Evolutionary conservation across 1,284 basidiomycete genomes (phyloP), one percentile per base, ranked within the genome.

Genomic region (Athelia psychrophila): DNA sequence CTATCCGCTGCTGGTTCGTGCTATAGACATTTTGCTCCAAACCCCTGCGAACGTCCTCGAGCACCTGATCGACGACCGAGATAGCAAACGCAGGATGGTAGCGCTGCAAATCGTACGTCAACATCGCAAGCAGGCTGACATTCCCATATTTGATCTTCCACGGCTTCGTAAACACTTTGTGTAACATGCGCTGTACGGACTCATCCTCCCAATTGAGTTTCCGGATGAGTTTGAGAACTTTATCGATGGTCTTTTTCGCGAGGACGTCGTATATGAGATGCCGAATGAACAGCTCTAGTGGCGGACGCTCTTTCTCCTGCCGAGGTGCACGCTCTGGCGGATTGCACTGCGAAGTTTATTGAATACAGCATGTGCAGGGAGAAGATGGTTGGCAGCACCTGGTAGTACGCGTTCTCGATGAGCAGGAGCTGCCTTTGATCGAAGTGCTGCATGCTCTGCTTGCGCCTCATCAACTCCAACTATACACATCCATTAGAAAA

Each of bases 401-500:
- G 94, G 66, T 98, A 99, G 69, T 98, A 99, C 0, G 97, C 97
- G 66, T 99, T 99, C 70, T 99, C 97, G 27, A 99, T 81, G 59
- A 98, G 74, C 24, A 98, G 78, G 3, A 88, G 75, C 62, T 97
- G 93, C 12, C 95, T 79, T 62, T 93, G 88, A 68, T 99, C 95
- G 38, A 99, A 83, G 64, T 98, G 93, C 58, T 92, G 88, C 69
- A 93, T 82, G 51, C 79, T 88, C 73, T 98, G 94, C 72, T 99
- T 99, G 47, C 96, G 83, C 52, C 91, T 83, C 88, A 98, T 91
- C 44, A 96, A 77, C 62, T 99, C 96, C 46, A 99, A 78, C 91
- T 96, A 56, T n/a, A 55, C 47, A 52, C 57, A 44, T 47, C 54
- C 9, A 32, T 44, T 20, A 36, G 16, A 45, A 5, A 44, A 38